These are phyloP conservation scores for Apiotrichum akiyoshidainum DNA, from an alignment of 1,284 basidiomycete species.

Conservation along the genomic window DNA sequence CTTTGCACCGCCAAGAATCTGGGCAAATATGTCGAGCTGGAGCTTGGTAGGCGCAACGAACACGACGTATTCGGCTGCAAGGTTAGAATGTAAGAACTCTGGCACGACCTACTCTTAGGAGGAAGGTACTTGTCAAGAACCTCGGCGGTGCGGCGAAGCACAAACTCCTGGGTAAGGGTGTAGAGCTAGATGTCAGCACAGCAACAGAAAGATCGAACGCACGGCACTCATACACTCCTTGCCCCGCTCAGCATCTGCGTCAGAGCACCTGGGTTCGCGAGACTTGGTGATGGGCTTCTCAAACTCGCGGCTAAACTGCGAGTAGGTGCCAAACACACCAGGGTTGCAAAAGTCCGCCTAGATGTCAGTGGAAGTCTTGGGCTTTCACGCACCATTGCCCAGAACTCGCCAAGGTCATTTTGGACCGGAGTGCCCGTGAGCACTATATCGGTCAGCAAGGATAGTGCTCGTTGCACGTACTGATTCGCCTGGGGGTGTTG, in stretches of 20 bases:
- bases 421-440: constrained; percentile 96
- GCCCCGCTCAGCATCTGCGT: constrained; percentile 71
- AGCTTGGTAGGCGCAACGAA: constrained; percentile 79
- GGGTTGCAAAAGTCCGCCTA: constrained; percentile 93
- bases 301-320: constrained; percentile 72
- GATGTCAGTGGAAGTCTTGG: neutral
- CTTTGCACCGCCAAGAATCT: constrained; percentile 56
- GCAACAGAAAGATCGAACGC: constrained; percentile 11
- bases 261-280: constrained; percentile 69
- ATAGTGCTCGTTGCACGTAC: no score
- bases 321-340: constrained; percentile 68
- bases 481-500: constrained; percentile 66
- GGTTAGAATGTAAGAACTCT: constrained; percentile 1
- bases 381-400: constrained; percentile 71
- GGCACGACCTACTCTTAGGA: constrained; percentile 69
- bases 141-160: constrained; percentile 79
- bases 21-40: constrained; percentile 77
- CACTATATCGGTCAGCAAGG: constrained; percentile 54
- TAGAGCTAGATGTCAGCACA: constrained; percentile 58
- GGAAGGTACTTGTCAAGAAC: constrained; percentile 82
- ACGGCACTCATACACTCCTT: constrained; percentile 70
- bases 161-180: constrained; percentile 77
- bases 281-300: constrained; percentile 87
- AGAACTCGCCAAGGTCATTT: constrained; percentile 93
- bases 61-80: constrained; percentile 86